Conservation (phyloP, 129 eudicot genomes). For the Centaurea solstitialis region DNA sequence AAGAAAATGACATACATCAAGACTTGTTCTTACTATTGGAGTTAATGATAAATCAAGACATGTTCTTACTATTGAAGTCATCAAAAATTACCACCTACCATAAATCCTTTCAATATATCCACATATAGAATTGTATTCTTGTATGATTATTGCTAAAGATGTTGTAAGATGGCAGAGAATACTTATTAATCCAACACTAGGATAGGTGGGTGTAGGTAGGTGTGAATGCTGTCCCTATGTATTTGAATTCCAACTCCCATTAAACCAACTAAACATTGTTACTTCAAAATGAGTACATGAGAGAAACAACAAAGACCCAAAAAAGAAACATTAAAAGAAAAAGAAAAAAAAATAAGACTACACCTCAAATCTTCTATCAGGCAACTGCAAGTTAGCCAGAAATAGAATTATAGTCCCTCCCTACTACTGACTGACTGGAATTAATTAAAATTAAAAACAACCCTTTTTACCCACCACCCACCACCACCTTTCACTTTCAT, state of each 20-base stretch:
- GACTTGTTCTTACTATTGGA: too few species aligned
- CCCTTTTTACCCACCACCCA: background rate
- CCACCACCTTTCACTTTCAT: background rate
- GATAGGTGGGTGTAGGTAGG: too few species aligned
- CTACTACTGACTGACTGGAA: background rate
- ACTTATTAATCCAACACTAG: too few species aligned
- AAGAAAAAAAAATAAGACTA: conserved; percentile 36
- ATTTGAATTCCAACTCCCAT: conserved; percentile 29
- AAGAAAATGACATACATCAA: too few species aligned
- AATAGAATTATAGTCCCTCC: background rate
- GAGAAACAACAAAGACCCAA: conserved; percentile 18
- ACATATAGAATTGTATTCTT: too few species aligned
- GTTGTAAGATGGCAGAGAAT: too few species aligned
- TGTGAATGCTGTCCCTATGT: too few species aligned
- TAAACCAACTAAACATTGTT: conserved; percentile 27
- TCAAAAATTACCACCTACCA: too few species aligned
- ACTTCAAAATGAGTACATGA: conserved; percentile 35
- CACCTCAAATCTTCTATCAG: conserved; percentile 48
- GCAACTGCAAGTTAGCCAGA: conserved; percentile 46
- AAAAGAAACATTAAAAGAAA: conserved; percentile 11
- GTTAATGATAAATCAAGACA: too few species aligned
- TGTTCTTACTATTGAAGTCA: too few species aligned
- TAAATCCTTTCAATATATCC: too few species aligned
- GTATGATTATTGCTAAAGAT: too few species aligned
- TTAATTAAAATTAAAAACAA: background rate